Evolutionary conservation across 1,284 basidiomycete genomes (phyloP), one percentile per base, ranked within the genome.

Genomic region (Trichosporon asahii): DNA sequence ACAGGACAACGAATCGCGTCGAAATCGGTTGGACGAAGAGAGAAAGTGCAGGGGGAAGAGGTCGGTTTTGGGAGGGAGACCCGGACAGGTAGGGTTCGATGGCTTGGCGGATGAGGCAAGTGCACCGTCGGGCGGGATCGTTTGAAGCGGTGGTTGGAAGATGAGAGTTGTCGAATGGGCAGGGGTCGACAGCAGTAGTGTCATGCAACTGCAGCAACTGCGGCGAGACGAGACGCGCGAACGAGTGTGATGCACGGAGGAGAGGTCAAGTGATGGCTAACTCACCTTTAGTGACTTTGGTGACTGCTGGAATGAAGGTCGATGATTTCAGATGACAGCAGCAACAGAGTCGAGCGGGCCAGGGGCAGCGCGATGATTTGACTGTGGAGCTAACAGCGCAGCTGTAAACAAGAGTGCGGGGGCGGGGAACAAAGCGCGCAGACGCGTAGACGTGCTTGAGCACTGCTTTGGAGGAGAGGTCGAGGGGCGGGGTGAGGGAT

Each of bases 321-420:
- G 27, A n/a, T 31, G 27, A 61, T 61, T 61, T 61, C 57, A 61
- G 57, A n/a, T n/a, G 57, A n/a, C 57, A 31, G 29, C 49, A 53
- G 49, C 49, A 23, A 53, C 49, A 53, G n/a, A 31, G 57, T 31
- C 57, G 15, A 15, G 29, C 57, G 29, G 15, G 57, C 18, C 23
- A 18, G 29, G 29, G 18, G 8, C 7, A 60, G 55, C 55, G 55
- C 55, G 55, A 31, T 60, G 55, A 60, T 18, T 29, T 60, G 55
- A n/a, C 57, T n/a, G 55, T 61, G 57, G 18, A 61, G 57, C 29
- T 31, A 31, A 61, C 57, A 61, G 57, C 57, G 21, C 57, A 61
- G 57, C 57, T 61, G 57, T 31, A 31, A 61, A 61, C 57, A 61
- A 61, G 27, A 31, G 57, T 33, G 11, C 57, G 33, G 57, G 57